Conservation (phyloP, 2,329 filamentous ascomycete genomes). For the Phialophora expanda region DNA sequence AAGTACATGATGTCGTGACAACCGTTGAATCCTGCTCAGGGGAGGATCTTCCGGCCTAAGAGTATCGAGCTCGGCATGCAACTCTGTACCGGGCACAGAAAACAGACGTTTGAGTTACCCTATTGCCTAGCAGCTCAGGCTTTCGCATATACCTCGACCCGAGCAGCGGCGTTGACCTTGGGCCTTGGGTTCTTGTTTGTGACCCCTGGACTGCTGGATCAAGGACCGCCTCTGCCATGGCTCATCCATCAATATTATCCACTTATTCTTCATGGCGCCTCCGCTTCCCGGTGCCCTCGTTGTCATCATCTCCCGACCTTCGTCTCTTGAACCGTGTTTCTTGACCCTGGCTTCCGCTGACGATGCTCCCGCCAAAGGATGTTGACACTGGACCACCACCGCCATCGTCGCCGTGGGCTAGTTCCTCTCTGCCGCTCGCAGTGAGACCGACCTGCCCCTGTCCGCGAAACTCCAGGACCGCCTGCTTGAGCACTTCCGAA, state of each 20-base stretch:
- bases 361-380: not conserved
- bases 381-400: not conserved
- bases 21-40: no score
- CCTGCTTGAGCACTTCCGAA: not conserved
- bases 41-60: no score
- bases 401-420: no score
- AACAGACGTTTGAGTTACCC: no score
- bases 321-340: not conserved
- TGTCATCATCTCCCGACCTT: not conserved
- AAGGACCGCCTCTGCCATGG: not conserved
- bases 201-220: not conserved
- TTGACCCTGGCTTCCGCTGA: not conserved
- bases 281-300: not conserved
- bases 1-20: no score
- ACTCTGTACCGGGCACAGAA: no score
- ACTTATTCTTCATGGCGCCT: not conserved
- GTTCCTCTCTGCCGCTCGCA: not conserved
- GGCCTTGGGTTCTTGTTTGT: no score
- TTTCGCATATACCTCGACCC: no score
- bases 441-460: no score
- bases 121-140: no score
- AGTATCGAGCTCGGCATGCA: no score
- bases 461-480: not conserved
- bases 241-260: not conserved
- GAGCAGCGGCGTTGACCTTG: no score